Conservation (phyloP, 495 filamentous ascomycete genomes). For the Tuber borchii region DNA sequence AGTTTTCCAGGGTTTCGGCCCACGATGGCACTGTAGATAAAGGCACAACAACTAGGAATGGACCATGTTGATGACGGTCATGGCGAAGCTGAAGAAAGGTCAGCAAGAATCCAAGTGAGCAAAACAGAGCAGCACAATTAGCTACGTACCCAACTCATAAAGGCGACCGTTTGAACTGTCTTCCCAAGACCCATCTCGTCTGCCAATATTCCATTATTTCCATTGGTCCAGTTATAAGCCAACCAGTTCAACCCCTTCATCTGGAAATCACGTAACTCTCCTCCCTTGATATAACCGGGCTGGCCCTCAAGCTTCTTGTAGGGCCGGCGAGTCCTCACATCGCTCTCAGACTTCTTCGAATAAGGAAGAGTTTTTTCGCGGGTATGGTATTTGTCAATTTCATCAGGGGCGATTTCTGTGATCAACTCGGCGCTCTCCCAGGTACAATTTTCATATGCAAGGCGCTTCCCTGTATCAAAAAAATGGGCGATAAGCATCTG, state of each 20-base stretch:
- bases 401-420: conserved; percentile 67
- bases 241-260: conserved; percentile 89
- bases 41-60: conserved; percentile 91
- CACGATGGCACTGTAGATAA: conserved; percentile 94
- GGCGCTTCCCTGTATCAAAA: conserved; percentile 54
- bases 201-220: conserved; percentile 88
- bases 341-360: conserved; percentile 69
- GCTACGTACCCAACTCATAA: conserved; percentile 69
- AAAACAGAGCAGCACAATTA: conserved; percentile 2
- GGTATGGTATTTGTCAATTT: conserved; percentile 85
- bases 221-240: conserved; percentile 85
- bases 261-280: conserved; percentile 88
- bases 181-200: conserved; percentile 99
- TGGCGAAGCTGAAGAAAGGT: conserved; percentile 62
- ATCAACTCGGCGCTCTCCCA: conserved; percentile 80
- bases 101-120: conserved; percentile 12
- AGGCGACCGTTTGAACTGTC: conserved; percentile 94
- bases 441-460: conserved; percentile 85
- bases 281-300: conserved; percentile 75
- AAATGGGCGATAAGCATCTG: conserved; percentile 12
- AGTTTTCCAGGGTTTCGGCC: conserved; percentile 95
- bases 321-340: conserved; percentile 60
- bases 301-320: conserved; percentile 70
- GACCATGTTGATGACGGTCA: conserved; percentile 78
- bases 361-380: conserved; percentile 66